Evolutionary conservation across 345 rosid species (phyloP).

Genomic region (Aquilaria malaccensis): DNA sequence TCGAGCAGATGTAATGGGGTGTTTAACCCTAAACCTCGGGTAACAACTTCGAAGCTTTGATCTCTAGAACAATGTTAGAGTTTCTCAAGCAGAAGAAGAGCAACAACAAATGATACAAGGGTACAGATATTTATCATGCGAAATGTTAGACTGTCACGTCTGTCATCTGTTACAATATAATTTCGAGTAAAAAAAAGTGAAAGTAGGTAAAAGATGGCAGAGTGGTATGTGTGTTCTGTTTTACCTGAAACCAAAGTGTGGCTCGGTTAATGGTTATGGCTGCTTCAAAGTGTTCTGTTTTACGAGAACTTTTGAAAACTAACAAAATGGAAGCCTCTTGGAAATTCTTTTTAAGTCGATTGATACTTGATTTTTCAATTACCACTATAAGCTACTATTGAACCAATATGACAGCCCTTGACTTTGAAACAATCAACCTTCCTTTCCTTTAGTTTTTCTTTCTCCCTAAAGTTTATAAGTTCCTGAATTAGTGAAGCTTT

Average conservation of each 20-base stretch:
- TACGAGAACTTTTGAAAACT: too few species aligned
- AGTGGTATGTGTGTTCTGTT: slow-evolving; percentile 4
- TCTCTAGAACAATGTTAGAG: background rate
- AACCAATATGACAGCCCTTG: too few species aligned
- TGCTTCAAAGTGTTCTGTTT: too few species aligned
- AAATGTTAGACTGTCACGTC: background rate
- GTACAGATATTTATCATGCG: slow-evolving; percentile 21
- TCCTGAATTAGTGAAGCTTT: slow-evolving; percentile 11
- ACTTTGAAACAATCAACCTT: too few species aligned
- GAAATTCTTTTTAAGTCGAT: too few species aligned
- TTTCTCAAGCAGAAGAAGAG: slow-evolving; percentile 14
- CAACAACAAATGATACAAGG: slow-evolving; percentile 16
- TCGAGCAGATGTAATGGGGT: too few species aligned
- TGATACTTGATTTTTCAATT: too few species aligned
- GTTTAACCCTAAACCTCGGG: too few species aligned
- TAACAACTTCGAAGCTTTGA: background rate
- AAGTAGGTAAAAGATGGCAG: background rate
- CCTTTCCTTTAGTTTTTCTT: slow-evolving; percentile 8
- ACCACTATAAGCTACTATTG: too few species aligned
- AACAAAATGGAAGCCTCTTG: too few species aligned
- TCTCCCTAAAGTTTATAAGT: background rate
- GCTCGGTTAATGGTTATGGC: slow-evolving; percentile 12
- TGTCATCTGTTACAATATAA: background rate
- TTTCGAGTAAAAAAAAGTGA: slow-evolving; percentile 12
- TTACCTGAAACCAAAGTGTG: background rate